Conservation (phyloP, 345 rosid genomes). For the Chamaenerion angustifolium region DNA sequence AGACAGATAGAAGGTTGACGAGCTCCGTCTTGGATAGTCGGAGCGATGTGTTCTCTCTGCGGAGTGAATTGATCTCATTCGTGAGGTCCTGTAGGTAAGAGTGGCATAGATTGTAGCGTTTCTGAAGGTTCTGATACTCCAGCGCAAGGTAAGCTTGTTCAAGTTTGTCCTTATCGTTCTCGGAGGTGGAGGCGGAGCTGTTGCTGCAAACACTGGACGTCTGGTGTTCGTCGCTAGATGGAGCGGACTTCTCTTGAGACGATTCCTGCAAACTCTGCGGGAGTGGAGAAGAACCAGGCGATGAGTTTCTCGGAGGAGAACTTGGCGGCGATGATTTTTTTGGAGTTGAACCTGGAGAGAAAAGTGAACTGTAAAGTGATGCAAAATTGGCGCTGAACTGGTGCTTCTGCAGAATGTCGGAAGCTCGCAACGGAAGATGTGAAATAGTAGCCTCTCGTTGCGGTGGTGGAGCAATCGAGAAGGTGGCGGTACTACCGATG, state of each 20-base stretch:
- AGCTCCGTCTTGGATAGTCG: constrained; percentile 46
- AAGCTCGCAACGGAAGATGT: constrained; percentile 10
- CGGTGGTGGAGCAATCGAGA: constrained; percentile 10
- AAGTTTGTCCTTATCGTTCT: constrained; percentile 41
- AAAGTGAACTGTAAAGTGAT: constrained; percentile 41
- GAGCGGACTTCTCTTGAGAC: constrained; percentile 9
- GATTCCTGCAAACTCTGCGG: too few relatives aligned
- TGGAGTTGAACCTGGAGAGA: constrained; percentile 45
- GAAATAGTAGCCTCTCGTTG: constrained; percentile 2
- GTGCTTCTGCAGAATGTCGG: constrained; percentile 4
- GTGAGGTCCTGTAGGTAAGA: constrained; percentile 36
- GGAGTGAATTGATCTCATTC: constrained; percentile 41
- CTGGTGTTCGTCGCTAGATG: constrained; percentile 16
- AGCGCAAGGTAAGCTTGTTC: constrained; percentile 52
- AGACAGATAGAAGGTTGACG: constrained; percentile 33
- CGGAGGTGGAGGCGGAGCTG: constrained; percentile 8
- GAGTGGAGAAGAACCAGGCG: too few relatives aligned
- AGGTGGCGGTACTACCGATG: constrained; percentile 3
- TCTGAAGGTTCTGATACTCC: constrained; percentile 49
- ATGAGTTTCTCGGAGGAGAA: constrained; percentile 30
- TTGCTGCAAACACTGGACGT: neutral
- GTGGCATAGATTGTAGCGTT: constrained; percentile 49
- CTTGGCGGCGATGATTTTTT: constrained; percentile 25
- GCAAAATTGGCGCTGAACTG: constrained; percentile 34
- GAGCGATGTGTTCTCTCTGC: constrained; percentile 45